Evolutionary conservation across 371 early-diverging fungal genomes (phyloP).

Genomic region (Mortierella sp.): DNA sequence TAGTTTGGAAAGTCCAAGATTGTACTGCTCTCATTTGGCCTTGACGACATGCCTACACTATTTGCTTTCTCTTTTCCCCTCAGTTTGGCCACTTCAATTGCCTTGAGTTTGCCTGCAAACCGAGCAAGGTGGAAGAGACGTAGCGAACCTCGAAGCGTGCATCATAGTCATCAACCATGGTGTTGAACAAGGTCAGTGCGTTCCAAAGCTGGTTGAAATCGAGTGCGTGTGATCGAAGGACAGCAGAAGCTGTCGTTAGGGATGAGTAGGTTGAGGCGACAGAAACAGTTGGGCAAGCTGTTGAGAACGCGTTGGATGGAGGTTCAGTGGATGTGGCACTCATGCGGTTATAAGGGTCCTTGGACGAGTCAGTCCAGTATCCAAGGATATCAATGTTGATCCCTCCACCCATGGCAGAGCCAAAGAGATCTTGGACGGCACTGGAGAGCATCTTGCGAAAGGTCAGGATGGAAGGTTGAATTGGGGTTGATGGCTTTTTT

Average conservation of each 20-base stretch:
- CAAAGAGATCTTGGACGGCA: slow-evolving; percentile 48
- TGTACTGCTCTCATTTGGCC: too few species aligned
- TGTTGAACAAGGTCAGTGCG: slow-evolving; percentile 36
- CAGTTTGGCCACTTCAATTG: slow-evolving; percentile 32
- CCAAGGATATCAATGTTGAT: slow-evolving; percentile 47
- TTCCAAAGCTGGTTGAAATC: slow-evolving; percentile 50
- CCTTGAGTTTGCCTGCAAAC: slow-evolving; percentile 42
- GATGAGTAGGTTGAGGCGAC: slow-evolving; percentile 16
- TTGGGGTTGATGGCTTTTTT: neutral
- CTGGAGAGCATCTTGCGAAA: slow-evolving; percentile 47
- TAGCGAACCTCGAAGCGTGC: slow-evolving; percentile 36
- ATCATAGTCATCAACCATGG: slow-evolving; percentile 35
- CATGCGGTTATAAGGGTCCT: slow-evolving; percentile 40
- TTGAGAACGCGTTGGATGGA: too few species aligned
- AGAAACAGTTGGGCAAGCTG: slow-evolving; percentile 1
- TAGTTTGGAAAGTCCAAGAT: too few species aligned
- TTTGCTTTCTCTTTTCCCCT: neutral
- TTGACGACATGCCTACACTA: too few species aligned
- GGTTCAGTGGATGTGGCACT: neutral
- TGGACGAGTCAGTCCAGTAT: slow-evolving; percentile 28
- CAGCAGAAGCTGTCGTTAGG: slow-evolving; percentile 32
- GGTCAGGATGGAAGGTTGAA: slow-evolving; percentile 31
- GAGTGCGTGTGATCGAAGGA: slow-evolving; percentile 27
- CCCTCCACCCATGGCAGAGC: slow-evolving; percentile 38
- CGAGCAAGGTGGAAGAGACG: slow-evolving; percentile 33